Evolutionary conservation across 1,284 basidiomycete species (phyloP), one percentile per base, ranked within the genome.

Genomic region (Puccinia triticina): DNA sequence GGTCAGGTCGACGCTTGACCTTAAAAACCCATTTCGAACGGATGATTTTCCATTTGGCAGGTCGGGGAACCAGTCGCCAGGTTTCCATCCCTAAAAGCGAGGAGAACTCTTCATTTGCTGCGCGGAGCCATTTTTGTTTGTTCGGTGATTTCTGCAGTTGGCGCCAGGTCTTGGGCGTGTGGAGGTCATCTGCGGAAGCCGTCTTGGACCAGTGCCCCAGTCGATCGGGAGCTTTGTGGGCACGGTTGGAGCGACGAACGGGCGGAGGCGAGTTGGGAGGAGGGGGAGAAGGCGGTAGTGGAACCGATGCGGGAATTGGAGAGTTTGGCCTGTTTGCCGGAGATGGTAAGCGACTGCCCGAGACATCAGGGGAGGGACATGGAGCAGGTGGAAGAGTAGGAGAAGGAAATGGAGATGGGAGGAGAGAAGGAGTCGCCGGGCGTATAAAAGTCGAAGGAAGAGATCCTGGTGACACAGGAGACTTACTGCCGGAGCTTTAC

Each of bases 11-110:
- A 37, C 37, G 37, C 29, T 72, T 72, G 34, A 72, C 46, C 46
- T 72, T 46, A 37, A 72, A 72, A 18, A 72, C 69, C 69, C 69
- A 72, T 46, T 72, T 72, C 7, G 71, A 53, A 8, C 23, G 26
- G 32, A 37, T 46, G 11, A 67, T 46, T 29, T 67, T 67, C 23
- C 40, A 18, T 37, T 67, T 67, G 21, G 5, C 21, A 21, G 43
- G 48, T 4, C 46, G 32, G 1, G 43, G 46, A 1, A 57, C 32
- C 1, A 53, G 37, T 2, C n/a, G 14, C 40, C 43, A 73, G 37
- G 43, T 73, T 2, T 48, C 12, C 43, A 73, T 48, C 2, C 50
- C 50, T 3, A 46, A 16, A 12, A 73, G 71, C 8, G 55, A 59
- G 21, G 21, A 7, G 23, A 59, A 59, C 55, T 59, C 21, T 7